Percentiles rank a stretch among this genome's conserved stretches.
Evolutionary conservation across 148 eudicot genomes (phyloP).

Genomic region (Rhododendron molle): DNA sequence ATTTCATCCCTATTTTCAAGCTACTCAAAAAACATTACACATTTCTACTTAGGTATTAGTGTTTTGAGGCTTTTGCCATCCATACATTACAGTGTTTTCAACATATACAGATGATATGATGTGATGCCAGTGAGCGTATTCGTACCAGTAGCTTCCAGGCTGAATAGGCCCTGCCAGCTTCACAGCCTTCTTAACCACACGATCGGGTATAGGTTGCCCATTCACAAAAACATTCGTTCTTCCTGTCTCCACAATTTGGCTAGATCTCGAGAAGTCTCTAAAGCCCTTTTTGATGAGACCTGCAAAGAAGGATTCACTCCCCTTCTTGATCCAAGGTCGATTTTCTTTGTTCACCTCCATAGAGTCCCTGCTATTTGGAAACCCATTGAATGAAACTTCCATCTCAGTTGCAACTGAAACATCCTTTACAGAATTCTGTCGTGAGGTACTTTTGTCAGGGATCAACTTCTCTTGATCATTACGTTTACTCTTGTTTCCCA

Average conservation of each 20-base stretch:
- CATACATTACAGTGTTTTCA: background rate
- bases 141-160: slow-evolving; percentile 86
- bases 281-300: slow-evolving; percentile 34
- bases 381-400: slow-evolving; percentile 36
- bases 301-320: slow-evolving; percentile 29
- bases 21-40: background rate
- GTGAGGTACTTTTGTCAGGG: slow-evolving; percentile 20
- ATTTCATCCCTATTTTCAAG: background rate
- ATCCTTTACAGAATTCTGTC: slow-evolving; percentile 33
- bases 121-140: background rate
- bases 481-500: slow-evolving; percentile 21
- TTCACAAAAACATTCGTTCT: slow-evolving; percentile 55
- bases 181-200: slow-evolving; percentile 57
- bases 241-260: slow-evolving; percentile 23
- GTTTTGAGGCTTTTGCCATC: background rate
- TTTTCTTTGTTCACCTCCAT: slow-evolving; percentile 29
- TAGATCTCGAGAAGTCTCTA: slow-evolving; percentile 25
- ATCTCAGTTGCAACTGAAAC: slow-evolving; percentile 35
- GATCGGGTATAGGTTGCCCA: slow-evolving; percentile 53
- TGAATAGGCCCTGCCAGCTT: slow-evolving; percentile 76
- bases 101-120: background rate
- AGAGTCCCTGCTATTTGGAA: slow-evolving; percentile 30
- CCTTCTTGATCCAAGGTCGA: slow-evolving; percentile 25
- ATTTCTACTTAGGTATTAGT: background rate
- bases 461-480: slow-evolving; percentile 29